Conservation (phyloP, 768 basidiomycete genomes). For the Podaxis carcinomalis region DNA sequence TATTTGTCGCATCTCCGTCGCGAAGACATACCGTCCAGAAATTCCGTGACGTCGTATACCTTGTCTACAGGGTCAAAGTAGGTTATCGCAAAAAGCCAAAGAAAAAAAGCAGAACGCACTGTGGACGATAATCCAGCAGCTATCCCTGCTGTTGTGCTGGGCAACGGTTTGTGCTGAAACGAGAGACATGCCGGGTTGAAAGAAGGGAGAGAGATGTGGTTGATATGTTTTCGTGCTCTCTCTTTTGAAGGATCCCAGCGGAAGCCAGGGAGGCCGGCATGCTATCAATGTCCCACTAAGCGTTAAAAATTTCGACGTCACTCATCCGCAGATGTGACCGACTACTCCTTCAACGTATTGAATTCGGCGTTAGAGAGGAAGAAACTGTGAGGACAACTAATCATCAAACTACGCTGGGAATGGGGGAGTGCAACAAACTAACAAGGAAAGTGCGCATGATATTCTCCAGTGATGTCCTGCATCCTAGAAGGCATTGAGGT, state of each 20-base stretch:
- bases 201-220: neutral
- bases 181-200: neutral
- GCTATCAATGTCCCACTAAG: neutral
- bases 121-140: conserved; percentile 70
- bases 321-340: neutral
- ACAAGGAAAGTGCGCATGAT: neutral
- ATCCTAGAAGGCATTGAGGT: neutral
- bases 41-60: conserved; percentile 77
- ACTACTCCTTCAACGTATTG: neutral
- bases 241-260: conserved; percentile 9
- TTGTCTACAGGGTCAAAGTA: conserved; percentile 40
- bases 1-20: neutral
- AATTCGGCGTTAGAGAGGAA: conserved; percentile 8
- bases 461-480: neutral
- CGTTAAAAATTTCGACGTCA: neutral
- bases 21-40: conserved; percentile 54
- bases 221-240: neutral
- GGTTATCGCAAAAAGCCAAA: neutral
- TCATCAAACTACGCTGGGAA: neutral
- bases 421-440: neutral
- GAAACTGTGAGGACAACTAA: neutral
- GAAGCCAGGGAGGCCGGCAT: conserved; percentile 8
- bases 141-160: conserved; percentile 26
- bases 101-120: conserved; percentile 33
- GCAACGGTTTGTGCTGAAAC: conserved; percentile 18